phyloP scores from a whole-genome alignment of 2,329 filamentous ascomycete species.

The Sordariomycetes sp. region DNA sequence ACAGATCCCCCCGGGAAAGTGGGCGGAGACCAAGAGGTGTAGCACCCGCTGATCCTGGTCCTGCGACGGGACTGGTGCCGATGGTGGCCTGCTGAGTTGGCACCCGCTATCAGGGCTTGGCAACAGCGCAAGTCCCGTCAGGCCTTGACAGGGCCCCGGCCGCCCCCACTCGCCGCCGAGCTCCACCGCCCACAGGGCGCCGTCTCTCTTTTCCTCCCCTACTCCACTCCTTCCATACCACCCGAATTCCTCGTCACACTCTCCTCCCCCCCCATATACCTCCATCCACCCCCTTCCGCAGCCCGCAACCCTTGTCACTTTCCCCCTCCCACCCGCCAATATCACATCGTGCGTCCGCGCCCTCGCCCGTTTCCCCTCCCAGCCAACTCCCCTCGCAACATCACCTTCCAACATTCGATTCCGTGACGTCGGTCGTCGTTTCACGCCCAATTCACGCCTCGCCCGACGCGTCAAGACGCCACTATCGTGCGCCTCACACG shows the following conservation, averaged over 20 bases:
- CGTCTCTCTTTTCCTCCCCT: conserved; percentile 12
- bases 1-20: conserved; percentile 5
- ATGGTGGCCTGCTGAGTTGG: conserved; percentile 2
- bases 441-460: conserved; percentile 6
- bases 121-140: conserved; percentile 3
- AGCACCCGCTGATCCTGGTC: neutral
- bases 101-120: conserved; percentile 2
- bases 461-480: conserved; percentile 1
- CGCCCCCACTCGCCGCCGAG: conserved; percentile 3
- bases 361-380: conserved; percentile 7
- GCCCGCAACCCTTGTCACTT: conserved; percentile 6
- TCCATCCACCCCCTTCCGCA: conserved; percentile 8
- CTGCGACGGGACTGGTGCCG: neutral
- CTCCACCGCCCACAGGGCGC: conserved; percentile 8
- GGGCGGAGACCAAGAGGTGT: conserved; percentile 3
- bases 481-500: neutral
- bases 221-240: conserved; percentile 8
- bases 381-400: conserved; percentile 4
- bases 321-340: neutral
- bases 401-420: conserved; percentile 5
- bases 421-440: neutral
- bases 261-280: conserved; percentile 4
- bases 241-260: conserved; percentile 5
- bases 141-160: neutral
- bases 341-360: conserved; percentile 5